A percentile compares a stretch with the other conserved stretches of the same genome.
Conservation (phyloP, 495 filamentous ascomycete species). For the Choiromyces venosus region DNA sequence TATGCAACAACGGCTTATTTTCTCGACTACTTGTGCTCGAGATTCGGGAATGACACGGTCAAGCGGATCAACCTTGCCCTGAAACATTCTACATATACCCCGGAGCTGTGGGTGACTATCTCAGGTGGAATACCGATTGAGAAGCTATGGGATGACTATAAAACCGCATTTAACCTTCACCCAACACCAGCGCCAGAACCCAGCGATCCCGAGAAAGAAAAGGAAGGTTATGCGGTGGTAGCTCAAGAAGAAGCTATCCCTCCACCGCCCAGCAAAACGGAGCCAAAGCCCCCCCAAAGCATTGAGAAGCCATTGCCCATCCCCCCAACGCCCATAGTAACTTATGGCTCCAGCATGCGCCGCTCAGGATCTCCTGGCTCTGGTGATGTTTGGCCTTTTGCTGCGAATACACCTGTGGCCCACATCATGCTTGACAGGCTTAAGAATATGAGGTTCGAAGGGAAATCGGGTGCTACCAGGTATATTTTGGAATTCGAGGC, state of each 20-base stretch:
- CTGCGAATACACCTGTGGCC: not conserved
- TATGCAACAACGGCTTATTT: constrained; percentile 94
- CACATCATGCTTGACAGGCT: not conserved
- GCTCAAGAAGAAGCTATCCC: not conserved
- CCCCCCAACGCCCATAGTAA: not conserved
- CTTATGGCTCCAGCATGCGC: not conserved
- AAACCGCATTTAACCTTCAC: constrained; percentile 16
- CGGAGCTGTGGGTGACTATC: constrained; percentile 60
- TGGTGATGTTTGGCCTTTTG: not conserved
- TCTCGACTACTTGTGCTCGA: constrained; percentile 63
- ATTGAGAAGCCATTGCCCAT: not conserved
- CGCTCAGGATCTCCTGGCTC: not conserved
- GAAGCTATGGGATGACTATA: constrained; percentile 72
- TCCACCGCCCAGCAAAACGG: not conserved
- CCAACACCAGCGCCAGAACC: not conserved
- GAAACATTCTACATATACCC: constrained; percentile 53
- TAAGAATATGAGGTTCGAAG: constrained; percentile 7
- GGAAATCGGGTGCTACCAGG: constrained; percentile 9
- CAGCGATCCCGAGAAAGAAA: constrained; percentile 4
- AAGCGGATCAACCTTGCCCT: constrained; percentile 67
- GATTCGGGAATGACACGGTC: constrained; percentile 67
- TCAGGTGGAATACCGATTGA: constrained; percentile 61
- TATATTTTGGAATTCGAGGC: constrained; percentile 18
- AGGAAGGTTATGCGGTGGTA: not conserved
- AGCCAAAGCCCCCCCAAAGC: not conserved